These are phyloP conservation scores for Pleurotus giganteus DNA, from an alignment of 768 basidiomycete species.

Conservation along the genomic window DNA sequence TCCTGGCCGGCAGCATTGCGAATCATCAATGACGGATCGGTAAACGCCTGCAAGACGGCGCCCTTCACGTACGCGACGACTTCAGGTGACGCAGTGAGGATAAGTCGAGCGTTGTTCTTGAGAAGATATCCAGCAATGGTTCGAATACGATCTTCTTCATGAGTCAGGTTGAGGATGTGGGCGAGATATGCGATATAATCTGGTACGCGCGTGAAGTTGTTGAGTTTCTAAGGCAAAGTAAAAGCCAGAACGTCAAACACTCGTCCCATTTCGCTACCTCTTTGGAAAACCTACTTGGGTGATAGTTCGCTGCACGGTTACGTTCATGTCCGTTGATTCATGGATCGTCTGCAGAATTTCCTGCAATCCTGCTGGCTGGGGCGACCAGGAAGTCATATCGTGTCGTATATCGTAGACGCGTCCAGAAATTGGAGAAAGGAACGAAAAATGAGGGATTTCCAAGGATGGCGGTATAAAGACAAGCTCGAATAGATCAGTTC, in stretches of 20 bases:
- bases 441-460: constrained; percentile 1
- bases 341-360: constrained; percentile 92
- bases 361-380: constrained; percentile 81
- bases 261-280: background rate
- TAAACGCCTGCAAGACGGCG: constrained; percentile 79
- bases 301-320: constrained; percentile 75
- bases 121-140: constrained; percentile 95
- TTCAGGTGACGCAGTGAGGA: constrained; percentile 63
- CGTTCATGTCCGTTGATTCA: constrained; percentile 80
- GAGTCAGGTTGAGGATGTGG: constrained; percentile 82
- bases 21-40: constrained; percentile 80
- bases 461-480: constrained; percentile 10
- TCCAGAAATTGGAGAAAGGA: constrained; percentile 24
- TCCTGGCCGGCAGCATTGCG: constrained; percentile 93
- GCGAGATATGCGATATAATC: constrained; percentile 97
- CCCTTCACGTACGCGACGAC: constrained; percentile 74
- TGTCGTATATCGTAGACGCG: constrained; percentile 28
- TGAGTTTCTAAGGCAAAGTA: constrained; percentile 65
- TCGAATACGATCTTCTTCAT: constrained; percentile 90
- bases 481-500: constrained; percentile 9
- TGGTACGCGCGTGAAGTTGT: constrained; percentile 80
- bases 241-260: background rate
- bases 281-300: constrained; percentile 59
- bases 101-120: constrained; percentile 90
- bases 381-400: constrained; percentile 75